Conservation (phyloP, 2,329 filamentous ascomycete genomes). For the Aureobasidium sp. region DNA sequence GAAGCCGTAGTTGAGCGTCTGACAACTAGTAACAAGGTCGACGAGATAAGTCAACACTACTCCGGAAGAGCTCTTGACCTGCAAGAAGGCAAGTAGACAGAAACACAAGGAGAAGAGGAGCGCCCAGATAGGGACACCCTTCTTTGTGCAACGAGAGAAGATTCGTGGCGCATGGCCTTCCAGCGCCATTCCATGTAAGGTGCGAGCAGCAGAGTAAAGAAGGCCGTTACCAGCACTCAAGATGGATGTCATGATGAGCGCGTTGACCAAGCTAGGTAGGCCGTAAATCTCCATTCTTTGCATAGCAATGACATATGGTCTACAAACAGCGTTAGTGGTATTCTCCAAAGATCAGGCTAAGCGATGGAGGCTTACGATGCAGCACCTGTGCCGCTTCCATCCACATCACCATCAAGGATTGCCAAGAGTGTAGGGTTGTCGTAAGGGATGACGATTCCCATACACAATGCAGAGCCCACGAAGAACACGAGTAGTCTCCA, state of each 20-base stretch:
- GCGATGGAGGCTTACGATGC: constrained; percentile 20
- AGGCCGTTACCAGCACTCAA: constrained; percentile 51
- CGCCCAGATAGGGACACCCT: constrained; percentile 54
- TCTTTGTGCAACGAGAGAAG: constrained; percentile 50
- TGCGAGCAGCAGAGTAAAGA: constrained; percentile 46
- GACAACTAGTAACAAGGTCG: constrained; percentile 49
- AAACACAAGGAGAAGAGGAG: constrained; percentile 42
- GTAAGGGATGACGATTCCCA: constrained; percentile 33
- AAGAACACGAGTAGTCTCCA: constrained; percentile 40
- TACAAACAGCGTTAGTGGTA: neutral
- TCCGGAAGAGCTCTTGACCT: constrained; percentile 24
- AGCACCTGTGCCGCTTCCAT: constrained; percentile 23
- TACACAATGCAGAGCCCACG: constrained; percentile 37
- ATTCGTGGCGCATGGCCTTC: constrained; percentile 47
- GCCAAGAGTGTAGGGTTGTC: constrained; percentile 23
- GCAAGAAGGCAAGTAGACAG: constrained; percentile 29
- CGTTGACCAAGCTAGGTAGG: constrained; percentile 33
- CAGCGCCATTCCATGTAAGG: constrained; percentile 45
- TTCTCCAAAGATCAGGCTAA: neutral
- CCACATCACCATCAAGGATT: constrained; percentile 19
- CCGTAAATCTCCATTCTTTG: constrained; percentile 36
- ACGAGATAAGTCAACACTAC: constrained; percentile 35
- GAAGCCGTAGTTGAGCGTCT: constrained; percentile 53
- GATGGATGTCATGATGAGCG: constrained; percentile 42
- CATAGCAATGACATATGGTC: constrained; percentile 28